These are phyloP conservation scores for Didymella lethalis DNA, from an alignment of 2,329 filamentous ascomycete genomes.

Conservation along the genomic window DNA sequence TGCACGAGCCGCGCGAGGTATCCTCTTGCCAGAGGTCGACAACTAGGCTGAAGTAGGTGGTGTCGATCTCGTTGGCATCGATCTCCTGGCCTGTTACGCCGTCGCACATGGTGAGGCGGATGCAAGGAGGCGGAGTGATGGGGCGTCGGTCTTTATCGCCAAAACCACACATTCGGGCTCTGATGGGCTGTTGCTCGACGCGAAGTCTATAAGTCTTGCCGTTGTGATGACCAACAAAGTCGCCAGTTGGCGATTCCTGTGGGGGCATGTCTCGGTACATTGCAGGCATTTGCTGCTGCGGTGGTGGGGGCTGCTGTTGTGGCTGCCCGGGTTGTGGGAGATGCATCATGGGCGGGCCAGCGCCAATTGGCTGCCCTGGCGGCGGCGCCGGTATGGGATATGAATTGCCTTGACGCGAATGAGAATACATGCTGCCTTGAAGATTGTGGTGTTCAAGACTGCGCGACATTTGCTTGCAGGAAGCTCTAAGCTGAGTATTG, in stretches of 20 bases:
- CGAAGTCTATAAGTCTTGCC: conserved; percentile 61
- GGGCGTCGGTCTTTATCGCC: conserved; percentile 98
- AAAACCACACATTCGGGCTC: conserved; percentile 98
- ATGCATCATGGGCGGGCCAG: conserved; percentile 11
- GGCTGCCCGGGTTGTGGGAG: not conserved
- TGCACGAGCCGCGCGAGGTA: conserved; percentile 66
- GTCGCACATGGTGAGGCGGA: conserved; percentile 82
- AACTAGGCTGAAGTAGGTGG: conserved; percentile 71
- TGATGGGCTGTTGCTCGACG: conserved; percentile 88
- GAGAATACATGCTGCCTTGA: conserved; percentile 31
- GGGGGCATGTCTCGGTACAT: conserved; percentile 13
- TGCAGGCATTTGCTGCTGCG: conserved; percentile 12
- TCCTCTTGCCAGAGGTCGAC: conserved; percentile 74
- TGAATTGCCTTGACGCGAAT: conserved; percentile 33
- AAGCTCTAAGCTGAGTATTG: conserved; percentile 12
- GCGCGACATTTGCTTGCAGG: conserved; percentile 11
- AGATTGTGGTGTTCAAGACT: conserved; percentile 2
- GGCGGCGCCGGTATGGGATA: conserved; percentile 30
- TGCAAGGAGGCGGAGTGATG: conserved; percentile 93
- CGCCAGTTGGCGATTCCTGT: not conserved
- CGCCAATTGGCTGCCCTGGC: conserved; percentile 25
- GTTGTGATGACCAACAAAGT: conserved; percentile 23
- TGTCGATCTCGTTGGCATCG: conserved; percentile 77
- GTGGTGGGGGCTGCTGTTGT: conserved; percentile 5
- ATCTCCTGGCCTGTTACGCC: conserved; percentile 78